A percentile compares a stretch with the other conserved stretches of the same genome.
phyloP scores from a whole-genome alignment of 2,329 filamentous ascomycete species.

The Phialemoniopsis sp. region DNA sequence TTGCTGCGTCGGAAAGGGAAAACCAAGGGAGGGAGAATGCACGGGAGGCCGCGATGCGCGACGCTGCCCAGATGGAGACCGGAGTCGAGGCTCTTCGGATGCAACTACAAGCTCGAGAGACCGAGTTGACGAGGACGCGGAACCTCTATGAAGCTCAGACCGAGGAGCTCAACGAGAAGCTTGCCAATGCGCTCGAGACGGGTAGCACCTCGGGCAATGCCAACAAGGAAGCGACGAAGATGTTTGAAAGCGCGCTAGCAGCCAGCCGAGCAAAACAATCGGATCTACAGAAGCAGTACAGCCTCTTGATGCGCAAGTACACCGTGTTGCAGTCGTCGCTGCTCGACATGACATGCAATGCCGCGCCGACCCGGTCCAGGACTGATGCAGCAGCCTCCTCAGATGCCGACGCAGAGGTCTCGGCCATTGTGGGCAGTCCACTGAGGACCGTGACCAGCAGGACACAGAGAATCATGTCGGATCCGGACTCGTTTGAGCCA shows the following conservation, averaged over 20 bases:
- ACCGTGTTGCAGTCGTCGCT: slow-evolving; percentile 45
- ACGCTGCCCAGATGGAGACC: slow-evolving; percentile 53
- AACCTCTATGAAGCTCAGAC: slow-evolving; percentile 45
- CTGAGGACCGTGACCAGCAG: slow-evolving; percentile 22
- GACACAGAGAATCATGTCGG: slow-evolving; percentile 37
- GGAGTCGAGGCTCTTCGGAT: slow-evolving; percentile 55
- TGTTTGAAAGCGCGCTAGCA: slow-evolving; percentile 40
- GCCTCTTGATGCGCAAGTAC: slow-evolving; percentile 45
- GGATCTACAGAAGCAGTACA: slow-evolving; percentile 49
- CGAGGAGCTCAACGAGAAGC: slow-evolving; percentile 36
- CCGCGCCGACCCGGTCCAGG: slow-evolving; percentile 14
- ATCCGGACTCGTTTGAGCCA: slow-evolving; percentile 36
- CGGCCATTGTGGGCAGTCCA: slow-evolving; percentile 30
- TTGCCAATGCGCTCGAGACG: slow-evolving; percentile 30
- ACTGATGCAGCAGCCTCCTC: slow-evolving; percentile 8
- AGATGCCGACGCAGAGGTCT: slow-evolving; percentile 27
- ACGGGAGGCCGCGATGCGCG: slow-evolving; percentile 51
- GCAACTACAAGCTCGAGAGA: slow-evolving; percentile 47
- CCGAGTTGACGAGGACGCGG: slow-evolving; percentile 38
- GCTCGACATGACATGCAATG: slow-evolving; percentile 38
- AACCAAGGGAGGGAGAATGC: slow-evolving; percentile 62
- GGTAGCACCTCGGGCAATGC: slow-evolving; percentile 7
- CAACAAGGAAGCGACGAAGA: slow-evolving; percentile 25
- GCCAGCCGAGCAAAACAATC: slow-evolving; percentile 49
- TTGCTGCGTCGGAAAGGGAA: slow-evolving; percentile 58